A percentile compares a stretch with the other conserved stretches of the same genome.
phyloP scores from a whole-genome alignment of 768 basidiomycete genomes.

The Pisolithus orientalis region DNA sequence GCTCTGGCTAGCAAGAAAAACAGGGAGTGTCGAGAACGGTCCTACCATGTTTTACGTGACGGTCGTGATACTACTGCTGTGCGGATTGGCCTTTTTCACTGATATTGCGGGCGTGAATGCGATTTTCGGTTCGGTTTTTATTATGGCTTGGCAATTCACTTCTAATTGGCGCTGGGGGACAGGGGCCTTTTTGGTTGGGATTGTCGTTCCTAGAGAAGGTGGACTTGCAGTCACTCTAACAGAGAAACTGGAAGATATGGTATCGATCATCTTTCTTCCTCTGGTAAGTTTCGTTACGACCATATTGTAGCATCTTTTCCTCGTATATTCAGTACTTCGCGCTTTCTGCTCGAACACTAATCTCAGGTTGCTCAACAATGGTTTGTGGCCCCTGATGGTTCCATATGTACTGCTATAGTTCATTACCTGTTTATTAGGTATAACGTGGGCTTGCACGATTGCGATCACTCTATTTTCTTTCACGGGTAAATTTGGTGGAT shows the following conservation, averaged over 20 bases:
- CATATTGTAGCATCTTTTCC: not conserved
- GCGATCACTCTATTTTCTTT: conserved; percentile 78
- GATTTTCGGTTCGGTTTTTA: conserved; percentile 62
- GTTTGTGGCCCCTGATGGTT: conserved; percentile 25
- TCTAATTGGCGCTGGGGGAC: not conserved
- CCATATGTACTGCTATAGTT: not conserved
- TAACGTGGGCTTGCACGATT: conserved; percentile 85
- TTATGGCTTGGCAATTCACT: not conserved
- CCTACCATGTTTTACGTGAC: conserved; percentile 92
- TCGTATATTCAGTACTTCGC: conserved; percentile 72
- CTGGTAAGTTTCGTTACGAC: conserved; percentile 38
- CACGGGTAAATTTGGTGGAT: conserved; percentile 84
- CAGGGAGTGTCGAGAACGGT: conserved; percentile 75
- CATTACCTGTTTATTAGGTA: conserved; percentile 32
- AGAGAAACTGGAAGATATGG: conserved; percentile 95
- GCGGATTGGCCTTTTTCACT: conserved; percentile 88
- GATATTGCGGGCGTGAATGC: conserved; percentile 90
- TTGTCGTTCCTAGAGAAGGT: conserved; percentile 83
- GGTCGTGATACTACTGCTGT: conserved; percentile 68
- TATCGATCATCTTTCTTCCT: conserved; percentile 83
- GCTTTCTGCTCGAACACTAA: conserved; percentile 82
- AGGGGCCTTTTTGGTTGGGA: conserved; percentile 78
- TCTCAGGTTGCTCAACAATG: conserved; percentile 75
- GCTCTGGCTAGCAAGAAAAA: conserved; percentile 65
- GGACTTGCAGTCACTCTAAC: conserved; percentile 83